phyloP scores from a whole-genome alignment of 306 rosid species.

The Sechiopsis laciniata region DNA sequence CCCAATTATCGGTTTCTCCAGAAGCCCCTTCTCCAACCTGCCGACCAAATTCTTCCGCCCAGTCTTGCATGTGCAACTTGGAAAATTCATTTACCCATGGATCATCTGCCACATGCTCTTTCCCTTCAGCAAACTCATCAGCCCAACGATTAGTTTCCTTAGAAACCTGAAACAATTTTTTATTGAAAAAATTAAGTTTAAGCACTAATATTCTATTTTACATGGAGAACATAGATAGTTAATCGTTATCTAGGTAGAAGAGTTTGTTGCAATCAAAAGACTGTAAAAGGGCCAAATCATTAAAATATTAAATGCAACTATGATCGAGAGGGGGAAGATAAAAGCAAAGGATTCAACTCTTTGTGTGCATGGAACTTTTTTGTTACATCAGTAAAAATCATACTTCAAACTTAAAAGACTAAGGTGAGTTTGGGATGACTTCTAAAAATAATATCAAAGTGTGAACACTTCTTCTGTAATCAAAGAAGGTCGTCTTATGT shows the following conservation, averaged over 20 bases:
- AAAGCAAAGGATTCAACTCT: constrained; percentile 1
- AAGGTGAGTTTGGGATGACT: background rate
- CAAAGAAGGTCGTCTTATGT: background rate
- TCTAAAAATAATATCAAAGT: background rate
- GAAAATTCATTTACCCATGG: constrained; percentile 93
- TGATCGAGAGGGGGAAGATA: background rate
- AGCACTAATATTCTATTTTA: background rate
- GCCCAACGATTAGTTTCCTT: constrained; percentile 67
- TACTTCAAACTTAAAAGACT: background rate
- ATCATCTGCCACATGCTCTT: constrained; percentile 48
- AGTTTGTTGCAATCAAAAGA: background rate
- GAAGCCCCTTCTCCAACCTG: constrained; percentile 69
- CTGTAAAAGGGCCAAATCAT: background rate
- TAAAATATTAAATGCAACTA: background rate
- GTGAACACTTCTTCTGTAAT: background rate
- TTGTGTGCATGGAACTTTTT: background rate
- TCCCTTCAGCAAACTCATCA: constrained; percentile 60
- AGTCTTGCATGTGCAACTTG: constrained; percentile 70
- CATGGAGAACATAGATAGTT: background rate
- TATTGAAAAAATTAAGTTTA: too few species aligned
- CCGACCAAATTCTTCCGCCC: constrained; percentile 89
- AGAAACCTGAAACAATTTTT: constrained; percentile 43
- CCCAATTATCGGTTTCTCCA: constrained; percentile 74
- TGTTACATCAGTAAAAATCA: background rate
- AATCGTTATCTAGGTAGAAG: background rate